Evolutionary conservation across 257 asterid genomes (phyloP), one percentile per base, ranked within the genome.

Genomic region (Rubia yunnanensis): DNA sequence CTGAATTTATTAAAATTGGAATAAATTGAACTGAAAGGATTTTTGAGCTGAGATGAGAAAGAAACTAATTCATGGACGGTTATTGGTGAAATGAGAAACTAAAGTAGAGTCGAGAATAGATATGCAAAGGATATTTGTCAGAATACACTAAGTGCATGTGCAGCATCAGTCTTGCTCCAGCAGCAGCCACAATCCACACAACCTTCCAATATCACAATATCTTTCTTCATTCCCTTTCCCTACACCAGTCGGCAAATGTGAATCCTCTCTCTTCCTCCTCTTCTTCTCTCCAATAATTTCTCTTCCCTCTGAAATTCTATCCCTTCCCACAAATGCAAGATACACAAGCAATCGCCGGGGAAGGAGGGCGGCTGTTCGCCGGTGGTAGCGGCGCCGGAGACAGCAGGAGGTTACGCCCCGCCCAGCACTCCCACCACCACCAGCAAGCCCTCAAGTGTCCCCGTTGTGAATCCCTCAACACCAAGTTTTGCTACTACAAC

Each of bases 401-500:
- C 41, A 65, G 96, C 70, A 74, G 96, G 67, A 52, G 83, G 52
- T n/a, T n/a, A 74, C 95, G 73, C 92, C 82, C 2, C 80, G 79
- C 67, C 67, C 54, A 8, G 39, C 39, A 8, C 39, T 84, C 77
- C 23, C 78, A 62, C 28, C 72, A 66, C 65, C 82, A 75, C 60
- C 82, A 73, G 46, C 95, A 72, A 35, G 74, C 83, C 5, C 64
- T 91, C 39, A 91, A 91, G 80, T 91, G 98, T 53, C 98, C 98
- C 3, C 95, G 98, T 22, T 91, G 98, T 60, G 96, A 88, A 27
- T 91, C 98, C 26, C 66, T 74, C 73, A 88, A 91, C 77, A 91
- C 98, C 1, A 91, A 91, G 28, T 91, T 91, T 23, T 91, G 98
- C 46, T 91, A 91, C 81, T 91, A 82, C 71, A 91, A 91, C 63